Conservation (phyloP, 2,329 filamentous ascomycete genomes). For the Elsinoe ampelina region DNA sequence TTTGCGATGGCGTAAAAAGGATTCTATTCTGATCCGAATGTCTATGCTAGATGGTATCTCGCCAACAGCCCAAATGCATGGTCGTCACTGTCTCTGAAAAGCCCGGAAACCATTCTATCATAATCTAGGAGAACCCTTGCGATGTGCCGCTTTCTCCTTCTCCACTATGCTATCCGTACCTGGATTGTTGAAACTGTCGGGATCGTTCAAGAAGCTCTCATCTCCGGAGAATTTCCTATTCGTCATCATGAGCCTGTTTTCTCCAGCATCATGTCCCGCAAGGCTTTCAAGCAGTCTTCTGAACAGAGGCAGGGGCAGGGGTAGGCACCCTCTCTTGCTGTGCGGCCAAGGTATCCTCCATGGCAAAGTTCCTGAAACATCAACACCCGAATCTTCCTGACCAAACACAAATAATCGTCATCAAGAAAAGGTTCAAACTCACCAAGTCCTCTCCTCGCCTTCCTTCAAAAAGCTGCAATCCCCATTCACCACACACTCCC, state of each 20-base stretch:
- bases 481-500: constrained; percentile 71
- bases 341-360: constrained; percentile 19
- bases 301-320: background rate
- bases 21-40: constrained; percentile 13
- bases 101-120: background rate
- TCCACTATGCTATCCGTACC: constrained; percentile 9
- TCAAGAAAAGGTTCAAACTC: constrained; percentile 29
- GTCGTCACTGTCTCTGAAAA: constrained; percentile 3
- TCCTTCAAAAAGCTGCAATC: constrained; percentile 73
- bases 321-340: background rate
- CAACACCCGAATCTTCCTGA: constrained; percentile 11
- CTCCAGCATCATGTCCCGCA: background rate
- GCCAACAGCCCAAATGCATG: constrained; percentile 13
- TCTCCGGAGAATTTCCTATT: constrained; percentile 48
- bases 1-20: constrained; percentile 14
- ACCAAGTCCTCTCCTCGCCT: constrained; percentile 87
- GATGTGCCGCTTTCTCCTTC: constrained; percentile 3
- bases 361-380: constrained; percentile 25
- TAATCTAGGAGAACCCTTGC: background rate
- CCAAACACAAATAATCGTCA: constrained; percentile 6
- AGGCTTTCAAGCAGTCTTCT: background rate
- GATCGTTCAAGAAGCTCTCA: constrained; percentile 43
- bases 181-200: constrained; percentile 30
- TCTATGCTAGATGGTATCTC: constrained; percentile 13
- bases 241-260: background rate